These are phyloP conservation scores for Phytophthora multivora DNA, from an alignment of 352 stramenopile species.

Conservation along the genomic window DNA sequence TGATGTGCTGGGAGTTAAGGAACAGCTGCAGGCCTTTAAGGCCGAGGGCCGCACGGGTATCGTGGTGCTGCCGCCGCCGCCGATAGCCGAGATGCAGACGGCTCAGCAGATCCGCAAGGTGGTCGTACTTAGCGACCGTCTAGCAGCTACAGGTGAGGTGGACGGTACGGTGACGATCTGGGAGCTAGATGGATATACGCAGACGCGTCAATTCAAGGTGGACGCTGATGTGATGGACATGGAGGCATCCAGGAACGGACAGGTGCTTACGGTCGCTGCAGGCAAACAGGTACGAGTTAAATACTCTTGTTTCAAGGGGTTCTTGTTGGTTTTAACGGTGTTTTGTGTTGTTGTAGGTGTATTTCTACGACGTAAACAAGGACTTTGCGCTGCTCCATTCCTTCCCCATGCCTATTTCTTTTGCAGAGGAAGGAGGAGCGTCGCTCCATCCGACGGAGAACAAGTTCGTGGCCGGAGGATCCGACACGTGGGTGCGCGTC, in stretches of 20 bases:
- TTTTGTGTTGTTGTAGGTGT: conserved; percentile 64
- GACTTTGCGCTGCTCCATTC: conserved; percentile 73
- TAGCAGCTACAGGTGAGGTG: conserved; percentile 74
- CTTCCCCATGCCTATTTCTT: conserved; percentile 88
- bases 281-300: conserved; percentile 79
- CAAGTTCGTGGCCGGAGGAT: conserved; percentile 92
- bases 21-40: conserved; percentile 63
- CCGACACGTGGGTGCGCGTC: conserved; percentile 97
- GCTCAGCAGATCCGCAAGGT: conserved; percentile 83
- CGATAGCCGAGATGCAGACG: conserved; percentile 58
- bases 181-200: conserved; percentile 58
- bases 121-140: conserved; percentile 55
- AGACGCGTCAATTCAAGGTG: conserved; percentile 62
- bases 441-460: conserved; percentile 85
- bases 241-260: conserved; percentile 68
- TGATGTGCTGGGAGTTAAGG: conserved; percentile 71
- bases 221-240: conserved; percentile 85
- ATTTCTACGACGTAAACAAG: conserved; percentile 90
- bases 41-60: conserved; percentile 67
- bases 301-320: neutral
- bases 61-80: conserved; percentile 50
- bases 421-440: conserved; percentile 91
- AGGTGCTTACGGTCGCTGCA: conserved; percentile 90
- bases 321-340: neutral
- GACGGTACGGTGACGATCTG: conserved; percentile 76